Percentiles rank a stretch among this genome's conserved stretches.
These are phyloP conservation scores for Ilyonectria destructans DNA, from an alignment of 2,329 filamentous ascomycete species.

Conservation along the genomic window DNA sequence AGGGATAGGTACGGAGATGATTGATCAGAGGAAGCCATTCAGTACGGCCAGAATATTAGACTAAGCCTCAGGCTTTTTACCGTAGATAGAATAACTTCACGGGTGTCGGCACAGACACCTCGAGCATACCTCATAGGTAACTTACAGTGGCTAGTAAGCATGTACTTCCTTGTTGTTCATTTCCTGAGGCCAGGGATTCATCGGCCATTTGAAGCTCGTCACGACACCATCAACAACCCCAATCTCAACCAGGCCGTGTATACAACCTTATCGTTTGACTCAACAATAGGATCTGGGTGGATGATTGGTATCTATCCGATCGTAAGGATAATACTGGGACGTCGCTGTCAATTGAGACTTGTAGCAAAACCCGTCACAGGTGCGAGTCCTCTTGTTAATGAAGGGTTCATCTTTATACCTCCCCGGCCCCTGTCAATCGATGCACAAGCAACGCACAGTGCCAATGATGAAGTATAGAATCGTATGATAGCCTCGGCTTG, in stretches of 20 bases:
- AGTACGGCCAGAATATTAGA: background rate
- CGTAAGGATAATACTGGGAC: background rate
- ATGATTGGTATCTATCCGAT: conserved; percentile 5
- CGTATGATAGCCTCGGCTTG: background rate
- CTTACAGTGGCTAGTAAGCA: conserved; percentile 41
- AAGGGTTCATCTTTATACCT: conserved; percentile 1
- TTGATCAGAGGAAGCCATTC: too few species aligned
- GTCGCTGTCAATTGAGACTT: background rate
- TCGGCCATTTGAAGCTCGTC: too few species aligned
- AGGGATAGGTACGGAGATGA: too few species aligned
- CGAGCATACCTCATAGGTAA: too few species aligned
- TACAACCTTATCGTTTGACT: too few species aligned
- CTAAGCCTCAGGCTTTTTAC: background rate
- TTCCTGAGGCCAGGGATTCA: too few species aligned
- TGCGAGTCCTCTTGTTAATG: background rate
- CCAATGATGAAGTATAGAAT: background rate
- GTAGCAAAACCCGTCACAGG: background rate
- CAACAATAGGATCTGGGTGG: conserved; percentile 12
- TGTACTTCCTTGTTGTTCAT: conserved; percentile 34
- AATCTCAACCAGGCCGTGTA: too few species aligned
- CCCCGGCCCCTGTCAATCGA: background rate
- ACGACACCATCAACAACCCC: too few species aligned
- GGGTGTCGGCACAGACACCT: background rate
- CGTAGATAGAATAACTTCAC: conserved; percentile 4
- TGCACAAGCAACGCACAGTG: background rate